Base-by-base conservation (phyloP, 352 stramenopile genomes). In the Blastocystis sp. region DNA sequence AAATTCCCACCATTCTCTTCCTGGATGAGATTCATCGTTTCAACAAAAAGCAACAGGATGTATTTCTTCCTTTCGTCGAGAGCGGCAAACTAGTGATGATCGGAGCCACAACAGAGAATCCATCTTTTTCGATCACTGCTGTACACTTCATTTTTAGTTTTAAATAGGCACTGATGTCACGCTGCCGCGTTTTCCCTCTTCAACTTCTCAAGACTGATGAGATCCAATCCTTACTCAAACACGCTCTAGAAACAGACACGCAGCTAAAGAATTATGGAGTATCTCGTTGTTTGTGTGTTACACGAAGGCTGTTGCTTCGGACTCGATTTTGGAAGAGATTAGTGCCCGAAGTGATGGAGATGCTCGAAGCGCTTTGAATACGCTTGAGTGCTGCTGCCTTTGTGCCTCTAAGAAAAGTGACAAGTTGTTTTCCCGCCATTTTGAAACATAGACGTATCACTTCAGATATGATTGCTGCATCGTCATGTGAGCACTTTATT, bases 11-110 rank as follows among this genome's bases (percentile, higher is more conserved):
- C 0, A 95, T 95, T 50, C 91, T 96, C 15, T 96, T 96, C 62
- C 92, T 95, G 0, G 94, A 96, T 54, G 94, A 96, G 89, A 94
- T 96, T 73, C 94, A 96, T 80, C 92, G 93, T 5, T 95, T 95
- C 90, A 95, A 94, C 76, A 95, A 95, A 87, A 94, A 93, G 75
- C 93, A 95, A 50, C 94, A 96, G 90, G 93, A 95, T 89, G 93
- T 95, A 54, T 94, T 96, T 59, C 90, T 96, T 18, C 93, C 93
- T 9, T 88, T 90, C 0, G 93, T 96, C 11, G 93, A 96, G 89
- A 93, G 94, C 41, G 94, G 94, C 0, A 95, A 92, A 9, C 94
- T 95, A 87, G 95, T 93, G 23, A 68, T 96, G 39, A 94, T 96
- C 87, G 94, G 94, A 11, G 94, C 94, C 23, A 96, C 94, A 47